These are phyloP conservation scores for Magnaporthiopsis incrustans DNA, from an alignment of 2,329 filamentous ascomycete species.

Conservation along the genomic window DNA sequence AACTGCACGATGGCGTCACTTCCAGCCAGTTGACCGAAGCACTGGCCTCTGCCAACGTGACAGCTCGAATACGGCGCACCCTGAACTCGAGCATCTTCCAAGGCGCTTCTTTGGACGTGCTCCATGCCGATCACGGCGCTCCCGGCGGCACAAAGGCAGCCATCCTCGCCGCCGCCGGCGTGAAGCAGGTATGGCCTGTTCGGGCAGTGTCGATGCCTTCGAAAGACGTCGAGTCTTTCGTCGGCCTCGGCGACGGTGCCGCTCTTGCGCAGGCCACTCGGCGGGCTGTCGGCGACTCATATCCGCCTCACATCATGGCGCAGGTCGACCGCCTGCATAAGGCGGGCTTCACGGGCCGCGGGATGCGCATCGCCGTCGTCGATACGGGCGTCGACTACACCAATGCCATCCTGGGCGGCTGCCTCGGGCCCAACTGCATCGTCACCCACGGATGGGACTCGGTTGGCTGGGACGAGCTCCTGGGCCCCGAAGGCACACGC, in stretches of 20 bases:
- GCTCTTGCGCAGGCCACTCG: conserved; percentile 17
- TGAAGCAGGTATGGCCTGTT: conserved; percentile 24
- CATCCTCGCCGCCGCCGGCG: conserved; percentile 16
- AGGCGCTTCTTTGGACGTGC: conserved; percentile 14
- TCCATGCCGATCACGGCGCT: conserved; percentile 3
- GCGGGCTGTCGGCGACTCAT: conserved; percentile 17
- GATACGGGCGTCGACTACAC: conserved; percentile 16
- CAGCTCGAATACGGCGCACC: conserved; percentile 8
- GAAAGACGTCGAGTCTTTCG: neutral
- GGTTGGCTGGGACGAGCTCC: conserved; percentile 1
- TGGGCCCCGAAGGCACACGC: neutral
- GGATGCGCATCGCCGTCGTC: conserved; percentile 13
- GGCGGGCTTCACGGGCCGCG: conserved; percentile 12
- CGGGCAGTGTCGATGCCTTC: conserved; percentile 8
- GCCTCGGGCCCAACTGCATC: conserved; percentile 22
- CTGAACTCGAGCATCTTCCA: conserved; percentile 11
- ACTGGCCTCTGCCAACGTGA: neutral
- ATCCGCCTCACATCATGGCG: conserved; percentile 16
- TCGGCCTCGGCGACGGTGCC: neutral
- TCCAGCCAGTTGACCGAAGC: neutral
- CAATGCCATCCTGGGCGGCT: conserved; percentile 27
- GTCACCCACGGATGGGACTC: conserved; percentile 8
- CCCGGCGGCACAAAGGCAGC: conserved; percentile 8
- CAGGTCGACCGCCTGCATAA: conserved; percentile 16
- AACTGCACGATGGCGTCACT: conserved; percentile 13